These are phyloP conservation scores for Ophiostoma australiae DNA, from an alignment of 2,329 filamentous ascomycete species.

Conservation along the genomic window DNA sequence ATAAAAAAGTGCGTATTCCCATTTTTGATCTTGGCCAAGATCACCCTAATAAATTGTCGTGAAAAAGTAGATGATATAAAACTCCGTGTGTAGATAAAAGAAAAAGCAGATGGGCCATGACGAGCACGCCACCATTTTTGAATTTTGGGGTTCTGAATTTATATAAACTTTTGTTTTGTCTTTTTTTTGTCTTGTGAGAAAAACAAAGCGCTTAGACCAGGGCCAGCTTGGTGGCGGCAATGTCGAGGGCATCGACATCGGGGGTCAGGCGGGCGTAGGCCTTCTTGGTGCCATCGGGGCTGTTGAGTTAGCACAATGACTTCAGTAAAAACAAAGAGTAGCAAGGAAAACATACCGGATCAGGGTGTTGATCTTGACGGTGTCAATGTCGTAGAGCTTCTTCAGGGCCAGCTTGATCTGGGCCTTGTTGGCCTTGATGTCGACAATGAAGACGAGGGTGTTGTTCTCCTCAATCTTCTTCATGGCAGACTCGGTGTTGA, in stretches of 20 bases:
- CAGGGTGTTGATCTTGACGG: constrained; percentile 98
- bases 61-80: constrained; percentile 4
- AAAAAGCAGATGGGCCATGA: constrained; percentile 9
- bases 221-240: constrained; percentile 96
- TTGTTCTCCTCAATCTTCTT: constrained; percentile 99
- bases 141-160: constrained; percentile 13
- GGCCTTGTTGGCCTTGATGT: constrained; percentile 98
- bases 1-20: constrained; percentile 15
- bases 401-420: constrained; percentile 98
- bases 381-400: constrained; percentile 99
- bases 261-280: constrained; percentile 92
- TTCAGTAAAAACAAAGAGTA: background rate
- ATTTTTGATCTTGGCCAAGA: constrained; percentile 18
- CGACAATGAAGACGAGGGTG: constrained; percentile 96
- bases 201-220: constrained; percentile 69
- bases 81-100: constrained; percentile 7
- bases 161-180: constrained; percentile 12
- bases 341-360: constrained; percentile 63
- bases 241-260: constrained; percentile 97
- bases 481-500: constrained; percentile 99
- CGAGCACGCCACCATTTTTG: constrained; percentile 16
- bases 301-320: constrained; percentile 34
- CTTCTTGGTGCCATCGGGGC: constrained; percentile 98
- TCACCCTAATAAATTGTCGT: constrained; percentile 9
- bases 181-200: background rate